phyloP scores from a whole-genome alignment of 2,329 filamentous ascomycete genomes.

The Ascochyta pisi region DNA sequence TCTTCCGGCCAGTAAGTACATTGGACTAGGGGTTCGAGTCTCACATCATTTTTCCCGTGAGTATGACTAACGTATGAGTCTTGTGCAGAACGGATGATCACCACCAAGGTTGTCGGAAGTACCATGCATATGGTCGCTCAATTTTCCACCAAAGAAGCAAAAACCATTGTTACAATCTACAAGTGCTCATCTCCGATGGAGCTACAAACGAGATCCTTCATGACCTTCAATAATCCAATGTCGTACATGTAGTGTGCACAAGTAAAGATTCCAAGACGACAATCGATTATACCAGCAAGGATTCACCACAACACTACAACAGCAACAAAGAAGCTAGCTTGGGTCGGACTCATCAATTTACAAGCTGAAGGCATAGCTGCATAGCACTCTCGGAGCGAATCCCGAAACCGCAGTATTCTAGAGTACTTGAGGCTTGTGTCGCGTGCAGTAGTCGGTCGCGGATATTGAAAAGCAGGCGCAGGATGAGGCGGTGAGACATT shows the following conservation, averaged over 20 bases:
- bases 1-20: neutral
- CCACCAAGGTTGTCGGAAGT: neutral
- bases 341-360: constrained; percentile 9
- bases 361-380: neutral
- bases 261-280: neutral
- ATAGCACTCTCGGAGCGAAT: neutral
- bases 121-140: constrained; percentile 2
- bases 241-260: neutral
- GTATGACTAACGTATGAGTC: constrained; percentile 13
- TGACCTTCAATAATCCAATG: neutral
- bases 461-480: constrained; percentile 1
- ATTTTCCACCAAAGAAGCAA: constrained; percentile 2
- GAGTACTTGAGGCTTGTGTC: constrained; percentile 8
- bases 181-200: neutral
- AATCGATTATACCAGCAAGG: neutral
- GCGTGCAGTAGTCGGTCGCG: constrained; percentile 12
- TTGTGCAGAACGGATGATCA: constrained; percentile 6
- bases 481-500: constrained; percentile 13
- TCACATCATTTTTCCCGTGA: neutral
- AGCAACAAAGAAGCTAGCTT: neutral
- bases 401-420: constrained; percentile 1
- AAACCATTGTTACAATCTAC: neutral
- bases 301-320: neutral
- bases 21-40: neutral
- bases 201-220: neutral